Evolutionary conservation across 176 grass and related monocot genomes (phyloP), one percentile per base, ranked within the genome.

Genomic region (Raddia distichophylla): DNA sequence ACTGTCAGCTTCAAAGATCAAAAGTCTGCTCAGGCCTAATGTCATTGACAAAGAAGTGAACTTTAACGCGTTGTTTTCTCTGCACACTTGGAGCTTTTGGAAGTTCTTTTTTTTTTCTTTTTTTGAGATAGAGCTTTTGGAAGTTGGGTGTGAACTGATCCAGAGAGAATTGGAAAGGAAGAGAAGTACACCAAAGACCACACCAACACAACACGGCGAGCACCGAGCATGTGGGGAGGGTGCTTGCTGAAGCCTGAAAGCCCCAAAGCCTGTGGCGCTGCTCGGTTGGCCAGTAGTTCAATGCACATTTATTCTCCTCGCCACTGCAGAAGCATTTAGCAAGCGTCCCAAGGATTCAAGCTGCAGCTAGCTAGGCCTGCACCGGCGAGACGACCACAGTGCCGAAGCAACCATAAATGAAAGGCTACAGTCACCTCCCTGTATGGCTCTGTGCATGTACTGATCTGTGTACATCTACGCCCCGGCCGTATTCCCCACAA

Each of bases 231-330:
- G 59, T 45, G 60, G 42, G 10, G 86, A 80, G 57, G 56, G 62
- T 37, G 67, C 71, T 43, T 57, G 74, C 42, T 77, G 57, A 14
- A 44, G 54, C 16, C 27, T 54, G 80, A 34, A 13, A 13, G 37
- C 37, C 37, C 37, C 37, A 40, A 40, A 40, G 43, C 3, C 47
- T 47, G 74, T 69, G 75, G 68, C 44, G 61, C 69, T 68, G 69
- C 64, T 59, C 4, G 71, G 71, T 80, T 85, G 82, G 87, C 64
- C 56, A 63, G 72, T 58, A 58, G 87, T 85, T 89, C 64, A 82
- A 85, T 82, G 78, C 78, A 15, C 82, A 89, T 89, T 89, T 85
- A 89, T 84, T 89, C 76, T 61, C 55, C 76, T 68, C 63, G 54
- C 61, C 61, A 51, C 75, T 32, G 76, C 76, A 76, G 55, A 53